phyloP scores from a whole-genome alignment of 176 grass and related monocot genomes.

The Aegilops speltoides region DNA sequence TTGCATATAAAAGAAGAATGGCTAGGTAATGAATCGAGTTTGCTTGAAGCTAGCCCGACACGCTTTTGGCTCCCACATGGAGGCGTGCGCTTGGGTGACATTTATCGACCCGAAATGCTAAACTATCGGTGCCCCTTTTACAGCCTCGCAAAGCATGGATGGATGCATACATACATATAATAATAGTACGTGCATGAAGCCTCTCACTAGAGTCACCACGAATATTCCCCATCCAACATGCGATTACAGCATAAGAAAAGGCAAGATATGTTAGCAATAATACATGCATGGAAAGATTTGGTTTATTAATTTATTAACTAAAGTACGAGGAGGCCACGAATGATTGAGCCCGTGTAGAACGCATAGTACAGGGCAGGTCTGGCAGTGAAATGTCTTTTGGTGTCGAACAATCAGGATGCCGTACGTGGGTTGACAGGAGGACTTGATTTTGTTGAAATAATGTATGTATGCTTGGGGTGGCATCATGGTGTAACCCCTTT shows the following conservation, averaged over 20 bases:
- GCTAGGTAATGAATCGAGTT: not conserved
- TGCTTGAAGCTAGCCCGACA: not conserved
- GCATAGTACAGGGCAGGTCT: not conserved
- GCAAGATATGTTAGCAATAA: constrained; percentile 2
- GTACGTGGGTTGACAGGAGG: not conserved
- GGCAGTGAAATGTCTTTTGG: constrained; percentile 8
- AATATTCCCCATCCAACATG: constrained; percentile 25
- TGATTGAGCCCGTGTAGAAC: constrained; percentile 7
- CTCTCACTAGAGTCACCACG: not conserved
- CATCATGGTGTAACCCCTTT: not conserved
- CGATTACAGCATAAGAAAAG: not conserved
- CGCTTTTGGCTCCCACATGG: constrained; percentile 53
- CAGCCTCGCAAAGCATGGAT: constrained; percentile 39
- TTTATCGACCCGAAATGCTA: constrained; percentile 43
- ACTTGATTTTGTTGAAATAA: not conserved
- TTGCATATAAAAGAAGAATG: not conserved
- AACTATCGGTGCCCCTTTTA: constrained; percentile 32
- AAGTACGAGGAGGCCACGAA: constrained; percentile 43
- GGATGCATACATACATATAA: constrained; percentile 3
- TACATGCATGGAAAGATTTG: not conserved
- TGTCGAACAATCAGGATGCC: not conserved
- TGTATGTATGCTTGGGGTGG: not conserved
- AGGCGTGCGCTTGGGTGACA: constrained; percentile 29
- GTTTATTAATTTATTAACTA: constrained; percentile 3
- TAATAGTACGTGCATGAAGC: not conserved